phyloP scores from a whole-genome alignment of 352 stramenopile genomes.

The Pythium aristosporum region DNA sequence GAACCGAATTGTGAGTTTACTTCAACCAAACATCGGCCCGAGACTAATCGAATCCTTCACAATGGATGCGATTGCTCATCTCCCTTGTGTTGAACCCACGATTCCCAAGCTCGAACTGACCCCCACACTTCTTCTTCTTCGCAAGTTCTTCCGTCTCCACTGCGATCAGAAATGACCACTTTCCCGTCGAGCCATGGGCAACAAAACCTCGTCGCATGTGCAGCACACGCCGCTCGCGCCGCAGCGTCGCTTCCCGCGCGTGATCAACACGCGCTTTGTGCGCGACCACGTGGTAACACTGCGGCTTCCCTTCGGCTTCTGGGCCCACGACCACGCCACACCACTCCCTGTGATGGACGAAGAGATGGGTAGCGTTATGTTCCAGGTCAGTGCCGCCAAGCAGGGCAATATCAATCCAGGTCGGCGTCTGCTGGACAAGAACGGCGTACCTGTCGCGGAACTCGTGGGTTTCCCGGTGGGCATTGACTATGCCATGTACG shows the following conservation, averaged over 20 bases:
- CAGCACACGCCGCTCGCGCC: slow-evolving; percentile 8
- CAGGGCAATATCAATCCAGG: neutral
- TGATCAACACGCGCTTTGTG: slow-evolving; percentile 19
- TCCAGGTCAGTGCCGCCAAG: slow-evolving; percentile 8
- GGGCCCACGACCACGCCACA: neutral
- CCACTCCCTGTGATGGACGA: slow-evolving; percentile 13
- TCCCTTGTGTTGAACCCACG: too few relatives aligned
- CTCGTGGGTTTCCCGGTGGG: slow-evolving; percentile 7
- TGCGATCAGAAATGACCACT: neutral
- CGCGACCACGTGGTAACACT: slow-evolving; percentile 6
- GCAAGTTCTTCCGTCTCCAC: neutral
- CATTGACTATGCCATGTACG: slow-evolving; percentile 12
- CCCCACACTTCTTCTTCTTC: too few relatives aligned
- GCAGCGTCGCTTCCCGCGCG: slow-evolving; percentile 15
- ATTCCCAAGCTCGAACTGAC: too few relatives aligned
- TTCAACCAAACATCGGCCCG: too few relatives aligned
- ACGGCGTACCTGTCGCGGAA: slow-evolving; percentile 10
- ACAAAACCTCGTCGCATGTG: neutral
- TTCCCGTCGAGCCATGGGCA: slow-evolving; percentile 12
- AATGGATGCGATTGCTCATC: too few relatives aligned
- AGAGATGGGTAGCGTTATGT: neutral
- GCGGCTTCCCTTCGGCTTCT: slow-evolving; percentile 12
- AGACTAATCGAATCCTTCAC: too few relatives aligned
- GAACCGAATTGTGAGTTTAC: too few relatives aligned
- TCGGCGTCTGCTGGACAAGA: slow-evolving; percentile 18